phyloP scores from a whole-genome alignment of 139 green algal genomes.

The Penium margaritaceum region DNA sequence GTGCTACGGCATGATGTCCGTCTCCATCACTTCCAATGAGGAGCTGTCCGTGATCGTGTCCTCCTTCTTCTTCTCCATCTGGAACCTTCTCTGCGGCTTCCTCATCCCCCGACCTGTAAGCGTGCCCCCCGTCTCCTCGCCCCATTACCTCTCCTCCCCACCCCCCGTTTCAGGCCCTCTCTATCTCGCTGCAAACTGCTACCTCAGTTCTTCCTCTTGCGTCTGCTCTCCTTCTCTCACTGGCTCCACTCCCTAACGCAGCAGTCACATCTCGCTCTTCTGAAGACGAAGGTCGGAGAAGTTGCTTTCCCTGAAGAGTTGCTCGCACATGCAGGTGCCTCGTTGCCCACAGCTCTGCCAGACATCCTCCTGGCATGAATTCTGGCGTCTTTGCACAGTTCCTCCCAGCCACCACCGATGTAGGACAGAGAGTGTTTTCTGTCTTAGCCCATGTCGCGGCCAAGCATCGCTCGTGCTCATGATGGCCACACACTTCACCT shows the following conservation, averaged over 20 bases:
- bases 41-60: background rate
- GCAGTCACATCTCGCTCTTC: too few species aligned
- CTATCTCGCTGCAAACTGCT: background rate
- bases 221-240: background rate
- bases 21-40: slow-evolving; percentile 10
- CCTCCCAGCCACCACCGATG: too few species aligned
- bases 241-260: background rate
- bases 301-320: too few species aligned
- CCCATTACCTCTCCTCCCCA: background rate
- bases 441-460: too few species aligned
- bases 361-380: too few species aligned
- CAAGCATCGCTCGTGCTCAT: too few species aligned
- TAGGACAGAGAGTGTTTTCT: too few species aligned
- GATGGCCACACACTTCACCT: too few species aligned
- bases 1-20: slow-evolving; percentile 32
- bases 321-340: too few species aligned
- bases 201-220: background rate
- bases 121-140: background rate
- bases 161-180: background rate
- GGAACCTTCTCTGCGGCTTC: slow-evolving; percentile 30
- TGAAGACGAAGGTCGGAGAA: too few species aligned
- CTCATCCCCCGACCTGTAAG: slow-evolving; percentile 20
- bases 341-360: too few species aligned
- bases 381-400: too few species aligned
- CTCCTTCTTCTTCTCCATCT: slow-evolving; percentile 18